Conservation (phyloP, 2,329 filamentous ascomycete species). For the Leptographium radiaticola region DNA sequence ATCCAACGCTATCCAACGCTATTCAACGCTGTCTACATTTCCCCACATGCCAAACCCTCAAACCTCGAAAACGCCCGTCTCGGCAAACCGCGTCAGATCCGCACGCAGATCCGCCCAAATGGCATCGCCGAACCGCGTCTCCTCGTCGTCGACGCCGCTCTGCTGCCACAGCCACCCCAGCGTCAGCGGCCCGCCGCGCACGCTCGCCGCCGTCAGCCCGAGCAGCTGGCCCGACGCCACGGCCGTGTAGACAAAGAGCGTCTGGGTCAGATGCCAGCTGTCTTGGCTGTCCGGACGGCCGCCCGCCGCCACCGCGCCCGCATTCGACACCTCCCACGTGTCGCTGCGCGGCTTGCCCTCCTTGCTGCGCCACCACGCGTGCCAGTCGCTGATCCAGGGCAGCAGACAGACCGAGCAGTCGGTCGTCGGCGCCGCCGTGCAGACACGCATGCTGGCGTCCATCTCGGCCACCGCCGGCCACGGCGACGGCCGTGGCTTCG, state of each 20-base stretch:
- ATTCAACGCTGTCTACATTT: too few relatives aligned
- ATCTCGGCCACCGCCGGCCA: slow-evolving; percentile 28
- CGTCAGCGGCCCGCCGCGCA: slow-evolving; percentile 25
- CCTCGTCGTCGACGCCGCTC: slow-evolving; percentile 27
- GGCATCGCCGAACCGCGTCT: slow-evolving; percentile 19
- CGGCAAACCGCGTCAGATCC: slow-evolving; percentile 12
- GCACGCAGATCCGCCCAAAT: slow-evolving; percentile 24
- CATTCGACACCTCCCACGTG: slow-evolving; percentile 40
- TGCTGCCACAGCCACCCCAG: slow-evolving; percentile 37
- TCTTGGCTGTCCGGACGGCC: neutral
- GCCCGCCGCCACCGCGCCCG: slow-evolving; percentile 25
- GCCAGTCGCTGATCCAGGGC: slow-evolving; percentile 29
- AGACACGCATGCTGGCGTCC: slow-evolving; percentile 21
- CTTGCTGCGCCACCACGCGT: slow-evolving; percentile 24
- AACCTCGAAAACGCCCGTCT: neutral
- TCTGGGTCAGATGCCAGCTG: slow-evolving; percentile 26
- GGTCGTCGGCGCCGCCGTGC: slow-evolving; percentile 16
- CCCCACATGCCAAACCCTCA: neutral
- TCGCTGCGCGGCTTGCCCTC: slow-evolving; percentile 27
- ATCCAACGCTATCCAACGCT: too few relatives aligned
- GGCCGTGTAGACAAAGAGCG: slow-evolving; percentile 36
- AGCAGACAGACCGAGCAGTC: slow-evolving; percentile 32
- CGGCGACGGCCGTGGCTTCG: slow-evolving; percentile 15
- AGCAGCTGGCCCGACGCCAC: slow-evolving; percentile 29
- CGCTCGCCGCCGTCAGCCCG: slow-evolving; percentile 32